phyloP scores from a whole-genome alignment of 495 filamentous ascomycete species.

The Podospora tetraspora region DNA sequence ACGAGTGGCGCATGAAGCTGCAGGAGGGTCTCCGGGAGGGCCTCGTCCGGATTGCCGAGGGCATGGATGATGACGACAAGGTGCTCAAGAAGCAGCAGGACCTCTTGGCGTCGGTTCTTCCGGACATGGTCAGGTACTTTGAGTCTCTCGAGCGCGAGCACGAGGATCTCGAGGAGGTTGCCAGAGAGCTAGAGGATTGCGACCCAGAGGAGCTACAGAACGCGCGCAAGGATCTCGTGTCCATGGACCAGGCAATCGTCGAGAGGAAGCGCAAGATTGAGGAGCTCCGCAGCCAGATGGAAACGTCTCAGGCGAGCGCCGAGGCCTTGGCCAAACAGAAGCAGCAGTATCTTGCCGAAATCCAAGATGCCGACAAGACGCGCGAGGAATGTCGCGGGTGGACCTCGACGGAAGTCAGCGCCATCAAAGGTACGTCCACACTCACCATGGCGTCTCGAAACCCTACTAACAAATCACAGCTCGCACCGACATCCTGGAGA shows the following conservation, averaged over 20 bases:
- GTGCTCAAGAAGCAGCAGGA: slow-evolving; percentile 62
- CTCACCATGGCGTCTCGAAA: slow-evolving; percentile 3
- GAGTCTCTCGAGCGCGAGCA: slow-evolving; percentile 57
- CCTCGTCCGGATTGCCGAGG: slow-evolving; percentile 64
- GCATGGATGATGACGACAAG: slow-evolving; percentile 69
- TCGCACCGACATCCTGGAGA: slow-evolving; percentile 63
- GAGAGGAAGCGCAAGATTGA: slow-evolving; percentile 60
- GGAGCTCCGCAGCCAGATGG: slow-evolving; percentile 56
- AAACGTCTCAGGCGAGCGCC: slow-evolving; percentile 57
- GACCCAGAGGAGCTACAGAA: slow-evolving; percentile 71
- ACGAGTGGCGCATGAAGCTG: slow-evolving; percentile 92
- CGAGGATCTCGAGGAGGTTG: slow-evolving; percentile 59
- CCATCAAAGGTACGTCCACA: slow-evolving; percentile 58
- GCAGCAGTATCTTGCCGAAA: slow-evolving; percentile 62
- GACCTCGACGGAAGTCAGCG: slow-evolving; percentile 70
- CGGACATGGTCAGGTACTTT: slow-evolving; percentile 53
- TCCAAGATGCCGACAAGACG: slow-evolving; percentile 75
- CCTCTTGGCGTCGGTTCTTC: slow-evolving; percentile 59
- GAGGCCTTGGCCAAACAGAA: slow-evolving; percentile 58
- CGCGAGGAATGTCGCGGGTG: slow-evolving; percentile 85
- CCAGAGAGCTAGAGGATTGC: slow-evolving; percentile 69
- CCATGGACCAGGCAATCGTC: slow-evolving; percentile 61
- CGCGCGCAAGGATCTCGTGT: slow-evolving; percentile 58
- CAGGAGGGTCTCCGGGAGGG: slow-evolving; percentile 77
- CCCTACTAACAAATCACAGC: slow-evolving; percentile 39